Evolutionary conservation across 768 basidiomycete species (phyloP), one percentile per base, ranked within the genome.

Genomic region (Mycena latifolia): DNA sequence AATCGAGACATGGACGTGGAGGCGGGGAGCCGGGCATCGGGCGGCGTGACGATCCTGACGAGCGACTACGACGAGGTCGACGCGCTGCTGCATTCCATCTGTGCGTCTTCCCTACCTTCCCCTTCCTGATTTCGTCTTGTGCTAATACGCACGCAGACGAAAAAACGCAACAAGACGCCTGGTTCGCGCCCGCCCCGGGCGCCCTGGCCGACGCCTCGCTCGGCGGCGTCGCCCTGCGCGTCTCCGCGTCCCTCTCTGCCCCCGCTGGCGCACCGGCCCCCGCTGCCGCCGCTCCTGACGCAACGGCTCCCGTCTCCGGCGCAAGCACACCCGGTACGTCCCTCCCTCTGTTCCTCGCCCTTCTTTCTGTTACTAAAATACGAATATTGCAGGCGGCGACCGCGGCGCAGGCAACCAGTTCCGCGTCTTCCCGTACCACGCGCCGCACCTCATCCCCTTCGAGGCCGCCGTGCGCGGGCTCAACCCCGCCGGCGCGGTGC

Each of bases 371-470:
- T n/a, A n/a, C n/a, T n/a, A n/a, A n/a, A n/a, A n/a, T n/a, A n/a
- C n/a, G n/a, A n/a, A n/a, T n/a, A n/a, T n/a, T n/a, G n/a, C 5
- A 39, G 14, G 10, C 37, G 17, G 37, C 37, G 37, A 14, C 37
- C 4, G 37, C 41, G 41, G 41, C 41, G 20, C 33, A 14, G n/a
- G 37, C 37, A 3, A 7, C 37, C 85, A 85, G 69, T 94, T 92
- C 75, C 88, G 94, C 28, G 89, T 94, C n/a, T 96, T 94, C 73
- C 94, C 94, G 0, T 94, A 94, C 73, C 90, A 95, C 75, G 93
- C 92, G 73, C 81, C 84, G 6, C 84, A 83, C 37, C 86, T 96
- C 28, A 82, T 88, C 18, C 89, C 91, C 0, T 96, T 96, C 70
- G 93, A 93, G 77, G 88, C 88, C 0, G 93, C 92, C 1, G 86